Base-by-base conservation (phyloP, 179 eudicot species). In the Drosera spatulata region DNA sequence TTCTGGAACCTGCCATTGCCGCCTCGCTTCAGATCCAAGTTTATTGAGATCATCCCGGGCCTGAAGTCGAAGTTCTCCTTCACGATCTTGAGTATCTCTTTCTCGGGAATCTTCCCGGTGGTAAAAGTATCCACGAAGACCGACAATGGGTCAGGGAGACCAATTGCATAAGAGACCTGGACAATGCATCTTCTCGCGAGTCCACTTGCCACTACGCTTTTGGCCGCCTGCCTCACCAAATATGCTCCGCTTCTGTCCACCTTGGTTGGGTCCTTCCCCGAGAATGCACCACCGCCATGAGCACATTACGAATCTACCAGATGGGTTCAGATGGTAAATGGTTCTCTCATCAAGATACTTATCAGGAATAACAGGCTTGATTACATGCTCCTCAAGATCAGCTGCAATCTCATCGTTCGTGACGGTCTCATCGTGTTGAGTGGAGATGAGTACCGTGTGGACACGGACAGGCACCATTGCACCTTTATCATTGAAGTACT, bases 161-260 rank as follows among this genome's bases (percentile, higher is more conserved):
- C 88, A 33, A 87, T 87, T 49, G 96, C 96, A 22, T 85, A 87
- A 0, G 96, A 87, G 48, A 87, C 80, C 70, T 87, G 93, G 14
- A 85, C 88, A 43, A 87, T 74, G 73, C 96, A 87, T 66, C 96
- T 71, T 11, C 93, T 77, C 15, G 96, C 93, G 58, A 87, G 93
- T 61, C 93, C 93, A 46, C 66, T 79, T 3, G 96, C 96, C 0
- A 87, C 91, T 66, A 87, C 82, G 71, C 93, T 85, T 84, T 87
- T 87, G 15, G 95, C 95, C 4, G 95, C 95, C 70, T 87, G 95
- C 75, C 95, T 80, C 33, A 83, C 95, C 9, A 87, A 67, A 60
- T 87, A 87, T 50, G 95, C 95, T 38, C 95, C 95, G 58, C 95
- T 87, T 14, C 95, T 72, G 76, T 87, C 95, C 3, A 87, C 95